A percentile compares a stretch with the other conserved stretches of the same genome.
Evolutionary conservation across 169 alveolate species (phyloP).

Genomic region (Blepharisma undulans): DNA sequence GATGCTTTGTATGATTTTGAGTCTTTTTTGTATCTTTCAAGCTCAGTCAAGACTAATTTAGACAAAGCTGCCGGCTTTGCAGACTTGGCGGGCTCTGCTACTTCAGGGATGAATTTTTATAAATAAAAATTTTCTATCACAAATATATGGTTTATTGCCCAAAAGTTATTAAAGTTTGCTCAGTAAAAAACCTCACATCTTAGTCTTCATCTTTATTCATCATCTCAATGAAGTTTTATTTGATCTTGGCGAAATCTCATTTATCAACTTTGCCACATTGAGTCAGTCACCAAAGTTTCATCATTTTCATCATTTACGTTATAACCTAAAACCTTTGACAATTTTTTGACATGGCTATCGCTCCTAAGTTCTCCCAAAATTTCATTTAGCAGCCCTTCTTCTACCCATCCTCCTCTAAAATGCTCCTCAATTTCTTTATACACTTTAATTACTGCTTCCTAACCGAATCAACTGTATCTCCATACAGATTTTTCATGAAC

Average conservation of each 20-base stretch:
- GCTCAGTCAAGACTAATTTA: neutral
- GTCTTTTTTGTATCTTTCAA: neutral
- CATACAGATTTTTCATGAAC: neutral
- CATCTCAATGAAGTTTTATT: neutral
- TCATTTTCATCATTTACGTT: too few species aligned
- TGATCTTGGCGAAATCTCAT: neutral
- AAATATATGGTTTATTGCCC: too few species aligned
- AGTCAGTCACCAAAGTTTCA: too few species aligned
- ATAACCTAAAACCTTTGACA: neutral
- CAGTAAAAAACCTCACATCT: constrained; percentile 35
- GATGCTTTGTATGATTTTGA: neutral
- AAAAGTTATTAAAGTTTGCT: too few species aligned
- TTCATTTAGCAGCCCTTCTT: neutral
- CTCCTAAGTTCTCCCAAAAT: neutral
- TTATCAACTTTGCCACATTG: too few species aligned
- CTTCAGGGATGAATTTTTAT: neutral
- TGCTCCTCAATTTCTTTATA: neutral
- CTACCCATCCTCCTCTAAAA: neutral
- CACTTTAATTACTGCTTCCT: neutral
- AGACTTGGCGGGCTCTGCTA: neutral
- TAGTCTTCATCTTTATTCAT: constrained; percentile 30
- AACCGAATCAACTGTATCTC: neutral
- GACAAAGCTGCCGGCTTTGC: neutral
- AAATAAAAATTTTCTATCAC: too few species aligned
- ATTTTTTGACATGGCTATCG: neutral